Evolutionary conservation across 2,329 filamentous ascomycete species (phyloP).

Genomic region (Diaporthe sp.): DNA sequence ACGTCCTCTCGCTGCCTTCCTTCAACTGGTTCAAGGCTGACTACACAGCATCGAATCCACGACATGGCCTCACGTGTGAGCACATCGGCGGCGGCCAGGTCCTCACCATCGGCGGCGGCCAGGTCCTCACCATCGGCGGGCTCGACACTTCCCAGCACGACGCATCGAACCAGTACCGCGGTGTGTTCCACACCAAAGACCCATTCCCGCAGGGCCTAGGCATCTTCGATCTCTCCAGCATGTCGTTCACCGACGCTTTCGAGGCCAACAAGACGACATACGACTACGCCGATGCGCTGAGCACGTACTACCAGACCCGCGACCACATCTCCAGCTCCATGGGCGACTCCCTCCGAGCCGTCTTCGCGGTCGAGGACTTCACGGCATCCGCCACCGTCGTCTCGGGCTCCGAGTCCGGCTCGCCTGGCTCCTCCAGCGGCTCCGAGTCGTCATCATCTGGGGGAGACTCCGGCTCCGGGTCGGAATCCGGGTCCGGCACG

Average conservation of each 20-base stretch:
- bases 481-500: neutral
- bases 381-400: neutral
- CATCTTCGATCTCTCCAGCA: slow-evolving; percentile 37
- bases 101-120: slow-evolving; percentile 52
- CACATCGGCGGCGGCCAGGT: slow-evolving; percentile 50
- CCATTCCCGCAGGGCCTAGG: slow-evolving; percentile 37
- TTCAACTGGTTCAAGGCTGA: slow-evolving; percentile 40
- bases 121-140: slow-evolving; percentile 52
- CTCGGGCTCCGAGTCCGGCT: neutral
- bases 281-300: slow-evolving; percentile 30
- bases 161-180: slow-evolving; percentile 19
- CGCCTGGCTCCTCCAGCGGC: neutral
- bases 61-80: slow-evolving; percentile 39
- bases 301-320: slow-evolving; percentile 36
- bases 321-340: slow-evolving; percentile 30
- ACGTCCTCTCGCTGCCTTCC: slow-evolving; percentile 39
- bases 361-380: slow-evolving; percentile 24
- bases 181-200: slow-evolving; percentile 36
- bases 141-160: slow-evolving; percentile 36
- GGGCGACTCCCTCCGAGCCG: neutral
- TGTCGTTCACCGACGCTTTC: slow-evolving; percentile 35
- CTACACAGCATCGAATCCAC: slow-evolving; percentile 37
- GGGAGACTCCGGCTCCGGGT: neutral
- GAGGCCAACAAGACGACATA: slow-evolving; percentile 26
- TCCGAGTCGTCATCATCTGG: neutral